Conservation (phyloP, 768 basidiomycete species). For the Leccinellum luteum region DNA sequence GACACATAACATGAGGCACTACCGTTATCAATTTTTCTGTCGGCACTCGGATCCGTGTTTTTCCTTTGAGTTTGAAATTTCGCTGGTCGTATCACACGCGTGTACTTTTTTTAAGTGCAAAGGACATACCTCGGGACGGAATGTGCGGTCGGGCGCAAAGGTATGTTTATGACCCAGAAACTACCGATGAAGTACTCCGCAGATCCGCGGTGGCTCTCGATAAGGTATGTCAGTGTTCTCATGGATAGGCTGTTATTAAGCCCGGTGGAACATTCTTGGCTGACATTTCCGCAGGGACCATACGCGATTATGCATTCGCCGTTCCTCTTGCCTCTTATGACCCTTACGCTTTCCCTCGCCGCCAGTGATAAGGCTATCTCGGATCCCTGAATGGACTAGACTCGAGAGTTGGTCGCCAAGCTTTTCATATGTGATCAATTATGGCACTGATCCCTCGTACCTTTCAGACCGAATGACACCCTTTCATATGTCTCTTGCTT, state of each 20-base stretch:
- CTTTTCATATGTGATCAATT: conserved; percentile 17
- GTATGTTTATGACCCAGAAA: conserved; percentile 2
- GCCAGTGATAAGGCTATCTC: conserved; percentile 29
- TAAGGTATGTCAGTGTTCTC: conserved; percentile 26
- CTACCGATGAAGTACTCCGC: conserved; percentile 10
- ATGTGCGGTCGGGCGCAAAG: conserved; percentile 2
- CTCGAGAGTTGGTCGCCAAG: conserved; percentile 18
- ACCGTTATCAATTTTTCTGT: conserved; percentile 1
- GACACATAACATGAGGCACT: conserved; percentile 7
- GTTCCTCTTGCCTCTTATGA: conserved; percentile 26
- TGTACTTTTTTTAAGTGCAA: neutral
- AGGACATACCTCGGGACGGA: conserved; percentile 15
- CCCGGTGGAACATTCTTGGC: conserved; percentile 18
- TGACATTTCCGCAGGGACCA: conserved; percentile 19
- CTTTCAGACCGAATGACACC: conserved; percentile 15
- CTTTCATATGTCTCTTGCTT: conserved; percentile 1
- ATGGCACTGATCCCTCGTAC: conserved; percentile 19
- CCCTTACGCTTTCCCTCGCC: conserved; percentile 11
- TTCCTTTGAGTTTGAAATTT: neutral
- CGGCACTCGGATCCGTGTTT: conserved; percentile 11
- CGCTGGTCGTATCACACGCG: neutral
- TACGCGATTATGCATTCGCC: conserved; percentile 24
- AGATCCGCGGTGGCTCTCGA: conserved; percentile 31
- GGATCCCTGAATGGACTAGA: conserved; percentile 28
- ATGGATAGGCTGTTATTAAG: conserved; percentile 16